These are phyloP conservation scores for Agapanthus africanus DNA, from an alignment of 106 monocot genomes.

Conservation along the genomic window DNA sequence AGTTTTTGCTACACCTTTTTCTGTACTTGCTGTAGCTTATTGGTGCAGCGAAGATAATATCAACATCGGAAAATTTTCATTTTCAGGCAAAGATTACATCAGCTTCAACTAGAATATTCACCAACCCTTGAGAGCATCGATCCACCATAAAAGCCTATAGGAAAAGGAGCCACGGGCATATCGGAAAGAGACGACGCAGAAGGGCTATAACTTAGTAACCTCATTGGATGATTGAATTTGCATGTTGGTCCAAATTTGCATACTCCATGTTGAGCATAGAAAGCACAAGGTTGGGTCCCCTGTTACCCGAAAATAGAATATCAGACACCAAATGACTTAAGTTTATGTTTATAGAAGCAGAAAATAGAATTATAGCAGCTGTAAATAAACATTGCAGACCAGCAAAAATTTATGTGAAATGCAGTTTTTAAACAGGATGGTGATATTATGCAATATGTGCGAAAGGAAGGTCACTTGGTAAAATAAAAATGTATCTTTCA, in stretches of 20 bases:
- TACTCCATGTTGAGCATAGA: constrained; percentile 64
- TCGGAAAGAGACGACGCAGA: constrained; percentile 61
- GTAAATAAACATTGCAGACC: not conserved
- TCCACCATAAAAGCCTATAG: constrained; percentile 30
- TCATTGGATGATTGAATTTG: constrained; percentile 82
- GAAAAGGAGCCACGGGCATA: constrained; percentile 50
- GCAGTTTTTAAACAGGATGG: too few species aligned
- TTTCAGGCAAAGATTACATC: too few species aligned
- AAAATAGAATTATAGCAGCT: not conserved
- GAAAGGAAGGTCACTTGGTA: too few species aligned
- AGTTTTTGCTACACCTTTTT: constrained; percentile 4
- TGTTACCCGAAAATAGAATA: constrained; percentile 17
- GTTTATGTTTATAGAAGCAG: not conserved
- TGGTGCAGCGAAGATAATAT: not conserved
- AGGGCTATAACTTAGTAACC: constrained; percentile 43
- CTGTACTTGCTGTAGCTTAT: constrained; percentile 10
- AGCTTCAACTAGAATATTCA: constrained; percentile 10
- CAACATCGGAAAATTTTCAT: too few species aligned
- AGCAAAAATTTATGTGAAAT: too few species aligned
- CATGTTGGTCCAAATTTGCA: constrained; percentile 82
- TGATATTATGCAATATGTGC: too few species aligned
- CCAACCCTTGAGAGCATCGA: constrained; percentile 30
- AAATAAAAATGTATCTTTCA: too few species aligned
- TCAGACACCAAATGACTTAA: not conserved
- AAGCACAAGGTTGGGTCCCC: constrained; percentile 66